Conservation (phyloP, 2,329 filamentous ascomycete species). For the Parastagonospora nodorum region DNA sequence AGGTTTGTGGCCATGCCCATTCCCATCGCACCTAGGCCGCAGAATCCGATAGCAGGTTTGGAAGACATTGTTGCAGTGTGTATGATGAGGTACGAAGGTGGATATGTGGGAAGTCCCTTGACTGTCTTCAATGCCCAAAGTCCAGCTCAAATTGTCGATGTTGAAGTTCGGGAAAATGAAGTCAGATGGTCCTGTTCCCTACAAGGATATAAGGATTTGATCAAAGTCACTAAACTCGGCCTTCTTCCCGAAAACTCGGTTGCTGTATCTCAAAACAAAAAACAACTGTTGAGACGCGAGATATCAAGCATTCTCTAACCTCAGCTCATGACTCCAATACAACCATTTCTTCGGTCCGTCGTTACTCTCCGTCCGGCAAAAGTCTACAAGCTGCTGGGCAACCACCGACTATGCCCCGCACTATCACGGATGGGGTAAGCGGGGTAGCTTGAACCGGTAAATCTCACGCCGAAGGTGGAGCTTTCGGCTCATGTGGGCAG, state of each 20-base stretch:
- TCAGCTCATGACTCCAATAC: neutral
- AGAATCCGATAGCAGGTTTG: slow-evolving; percentile 65
- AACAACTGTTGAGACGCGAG: neutral
- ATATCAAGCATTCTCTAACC: neutral
- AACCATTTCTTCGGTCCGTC: slow-evolving; percentile 8
- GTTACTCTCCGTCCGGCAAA: slow-evolving; percentile 16
- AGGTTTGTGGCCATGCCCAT: slow-evolving; percentile 81
- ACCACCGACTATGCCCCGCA: slow-evolving; percentile 23
- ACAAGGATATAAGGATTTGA: no score
- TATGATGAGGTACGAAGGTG: neutral
- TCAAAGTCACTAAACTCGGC: no score
- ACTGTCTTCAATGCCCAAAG: neutral
- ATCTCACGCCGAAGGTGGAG: slow-evolving; percentile 18
- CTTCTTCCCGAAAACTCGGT: no score
- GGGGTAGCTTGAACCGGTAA: slow-evolving; percentile 23
- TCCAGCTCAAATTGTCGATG: no score
- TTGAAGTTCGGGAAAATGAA: no score
- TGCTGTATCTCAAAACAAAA: neutral
- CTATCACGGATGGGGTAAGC: slow-evolving; percentile 20
- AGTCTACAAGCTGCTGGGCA: slow-evolving; percentile 6
- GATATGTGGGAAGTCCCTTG: neutral
- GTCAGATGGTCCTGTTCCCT: no score
- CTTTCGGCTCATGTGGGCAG: slow-evolving; percentile 22
- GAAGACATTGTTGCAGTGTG: slow-evolving; percentile 25
- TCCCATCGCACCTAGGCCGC: slow-evolving; percentile 80